Conservation (phyloP, 148 eudicot genomes). For the Cornus suecica region DNA sequence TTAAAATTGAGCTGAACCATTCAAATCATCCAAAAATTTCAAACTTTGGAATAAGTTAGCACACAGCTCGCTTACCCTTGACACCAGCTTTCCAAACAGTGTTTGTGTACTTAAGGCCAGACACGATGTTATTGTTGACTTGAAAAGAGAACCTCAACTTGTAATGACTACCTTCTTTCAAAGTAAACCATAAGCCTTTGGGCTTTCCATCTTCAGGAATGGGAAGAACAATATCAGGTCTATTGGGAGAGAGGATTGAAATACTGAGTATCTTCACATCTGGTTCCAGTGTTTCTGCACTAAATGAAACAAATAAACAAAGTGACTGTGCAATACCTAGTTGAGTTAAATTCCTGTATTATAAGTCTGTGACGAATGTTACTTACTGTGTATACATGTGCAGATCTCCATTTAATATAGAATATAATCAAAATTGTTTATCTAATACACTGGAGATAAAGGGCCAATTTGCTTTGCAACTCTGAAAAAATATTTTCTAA, state of each 20-base stretch:
- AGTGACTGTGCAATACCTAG: not conserved
- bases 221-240: conserved; percentile 55
- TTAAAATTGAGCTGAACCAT: conserved; percentile 3
- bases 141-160: conserved; percentile 58
- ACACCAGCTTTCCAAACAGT: conserved; percentile 69
- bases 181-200: conserved; percentile 62
- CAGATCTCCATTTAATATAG: not conserved
- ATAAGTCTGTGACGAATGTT: not conserved
- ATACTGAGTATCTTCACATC: conserved; percentile 67
- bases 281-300: conserved; percentile 56
- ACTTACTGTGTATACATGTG: not conserved
- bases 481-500: no score
- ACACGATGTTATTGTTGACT: conserved; percentile 58
- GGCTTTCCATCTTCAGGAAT: conserved; percentile 68
- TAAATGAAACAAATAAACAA: conserved; percentile 8
- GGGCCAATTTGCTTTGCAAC: no score
- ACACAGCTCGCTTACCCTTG: conserved; percentile 37
- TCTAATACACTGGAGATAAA: no score
- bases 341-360: not conserved
- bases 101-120: conserved; percentile 64
- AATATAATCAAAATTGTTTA: not conserved
- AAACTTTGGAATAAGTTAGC: not conserved
- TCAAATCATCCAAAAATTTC: not conserved
- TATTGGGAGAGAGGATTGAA: conserved; percentile 48
- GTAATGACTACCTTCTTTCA: conserved; percentile 69